Percentiles rank a stretch among this genome's conserved stretches.
Evolutionary conservation across 2,329 filamentous ascomycete genomes (phyloP).

Genomic region (Didymella glomerata): DNA sequence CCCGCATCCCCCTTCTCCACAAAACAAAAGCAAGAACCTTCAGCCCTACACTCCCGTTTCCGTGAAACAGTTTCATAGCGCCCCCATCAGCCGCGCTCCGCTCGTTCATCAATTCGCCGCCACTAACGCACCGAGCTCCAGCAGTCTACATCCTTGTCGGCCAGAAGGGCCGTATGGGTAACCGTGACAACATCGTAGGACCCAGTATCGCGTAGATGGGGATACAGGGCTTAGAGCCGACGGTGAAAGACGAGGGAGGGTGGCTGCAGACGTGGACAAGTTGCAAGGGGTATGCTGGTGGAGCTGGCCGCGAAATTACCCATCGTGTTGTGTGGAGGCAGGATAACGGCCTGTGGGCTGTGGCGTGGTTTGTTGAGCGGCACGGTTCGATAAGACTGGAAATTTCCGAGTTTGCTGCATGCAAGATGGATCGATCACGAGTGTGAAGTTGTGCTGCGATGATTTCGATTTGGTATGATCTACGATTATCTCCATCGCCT

Average conservation of each 20-base stretch:
- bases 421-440: not conserved
- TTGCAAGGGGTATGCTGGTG: constrained; percentile 6
- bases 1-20: constrained; percentile 6
- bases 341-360: not conserved
- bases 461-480: not conserved
- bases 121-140: constrained; percentile 7
- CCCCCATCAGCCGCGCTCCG: not conserved
- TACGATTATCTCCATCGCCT: constrained; percentile 4
- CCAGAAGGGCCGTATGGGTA: constrained; percentile 9
- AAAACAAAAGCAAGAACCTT: constrained; percentile 7
- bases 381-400: not conserved
- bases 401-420: not conserved
- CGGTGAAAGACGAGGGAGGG: not conserved
- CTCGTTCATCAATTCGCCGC: constrained; percentile 12
- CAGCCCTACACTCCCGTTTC: constrained; percentile 14
- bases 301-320: not conserved
- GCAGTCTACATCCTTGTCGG: constrained; percentile 11
- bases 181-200: constrained; percentile 5
- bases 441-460: constrained; percentile 1
- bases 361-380: constrained; percentile 2
- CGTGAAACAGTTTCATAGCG: constrained; percentile 12
- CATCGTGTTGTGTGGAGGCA: not conserved
- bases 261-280: not conserved
- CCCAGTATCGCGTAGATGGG: not conserved
- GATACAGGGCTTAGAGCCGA: constrained; percentile 1